Conservation (phyloP, 805 yeast genomes). For the Starmerella stellata region DNA sequence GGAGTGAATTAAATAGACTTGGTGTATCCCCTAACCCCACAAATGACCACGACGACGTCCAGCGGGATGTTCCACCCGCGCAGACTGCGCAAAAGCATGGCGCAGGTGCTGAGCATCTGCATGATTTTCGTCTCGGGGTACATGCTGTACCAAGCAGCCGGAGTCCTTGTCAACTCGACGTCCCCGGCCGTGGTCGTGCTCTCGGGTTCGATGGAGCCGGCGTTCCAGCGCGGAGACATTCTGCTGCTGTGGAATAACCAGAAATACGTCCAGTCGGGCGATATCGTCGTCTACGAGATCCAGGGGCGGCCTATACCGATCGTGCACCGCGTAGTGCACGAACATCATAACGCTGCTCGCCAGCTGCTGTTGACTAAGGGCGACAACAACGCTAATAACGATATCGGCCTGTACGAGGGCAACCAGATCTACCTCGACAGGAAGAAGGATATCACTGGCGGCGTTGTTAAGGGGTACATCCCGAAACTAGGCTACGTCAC, state of each 20-base stretch:
- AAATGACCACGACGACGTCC: too few relatives aligned
- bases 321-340: constrained; percentile 84
- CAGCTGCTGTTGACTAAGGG: constrained; percentile 84
- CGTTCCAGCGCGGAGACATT: constrained; percentile 94
- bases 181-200: constrained; percentile 93
- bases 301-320: constrained; percentile 74
- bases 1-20: too few relatives aligned
- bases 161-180: constrained; percentile 58
- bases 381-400: constrained; percentile 87
- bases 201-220: constrained; percentile 99
- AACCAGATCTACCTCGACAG: constrained; percentile 62
- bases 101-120: constrained; percentile 53
- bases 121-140: constrained; percentile 76
- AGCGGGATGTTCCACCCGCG: constrained; percentile 13
- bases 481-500: constrained; percentile 85
- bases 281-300: constrained; percentile 80
- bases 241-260: constrained; percentile 81
- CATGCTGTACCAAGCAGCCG: constrained; percentile 75
- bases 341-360: constrained; percentile 37
- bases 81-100: constrained; percentile 13
- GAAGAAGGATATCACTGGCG: constrained; percentile 63
- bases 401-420: constrained; percentile 63
- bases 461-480: constrained; percentile 68
- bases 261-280: constrained; percentile 54
- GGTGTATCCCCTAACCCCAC: too few relatives aligned